phyloP scores from a whole-genome alignment of 1,139 yeast species.

The Hyphopichia burtonii region DNA sequence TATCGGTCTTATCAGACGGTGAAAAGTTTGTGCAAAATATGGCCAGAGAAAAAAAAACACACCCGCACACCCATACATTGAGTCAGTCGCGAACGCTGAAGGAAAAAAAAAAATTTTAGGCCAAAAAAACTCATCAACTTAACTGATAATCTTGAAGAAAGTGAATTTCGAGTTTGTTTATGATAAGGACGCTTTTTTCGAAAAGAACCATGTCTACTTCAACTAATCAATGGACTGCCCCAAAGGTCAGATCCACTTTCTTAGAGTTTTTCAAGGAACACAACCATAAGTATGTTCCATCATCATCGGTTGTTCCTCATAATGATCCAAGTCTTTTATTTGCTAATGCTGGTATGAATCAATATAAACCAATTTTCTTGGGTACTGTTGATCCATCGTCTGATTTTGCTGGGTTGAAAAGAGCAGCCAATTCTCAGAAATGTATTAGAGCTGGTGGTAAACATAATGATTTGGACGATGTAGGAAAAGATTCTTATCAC shows the following conservation, averaged over 20 bases:
- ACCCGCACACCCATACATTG: too few species aligned
- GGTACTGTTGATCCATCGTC: conserved; percentile 97
- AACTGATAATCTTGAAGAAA: not conserved
- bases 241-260: conserved; percentile 82
- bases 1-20: too few species aligned
- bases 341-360: conserved; percentile 99
- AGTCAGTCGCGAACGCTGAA: too few species aligned
- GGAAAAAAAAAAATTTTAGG: not conserved
- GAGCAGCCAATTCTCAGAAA: conserved; percentile 95
- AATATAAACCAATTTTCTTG: conserved; percentile 91
- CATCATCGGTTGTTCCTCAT: conserved; percentile 94
- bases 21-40: too few species aligned
- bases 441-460: conserved; percentile 99
- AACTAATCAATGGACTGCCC: conserved; percentile 53
- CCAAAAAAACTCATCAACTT: not conserved
- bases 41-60: too few species aligned
- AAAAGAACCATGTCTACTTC: conserved; percentile 9
- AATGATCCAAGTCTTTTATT: conserved; percentile 95
- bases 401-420: conserved; percentile 75
- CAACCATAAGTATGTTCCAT: conserved; percentile 79
- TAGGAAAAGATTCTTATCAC: conserved; percentile 95
- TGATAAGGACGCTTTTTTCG: conserved; percentile 14
- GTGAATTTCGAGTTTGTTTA: conserved; percentile 3
- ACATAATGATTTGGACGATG: conserved; percentile 97
- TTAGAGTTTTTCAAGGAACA: conserved; percentile 71